phyloP scores from a whole-genome alignment of 306 rosid species.

The Fragaria ananassa region DNA sequence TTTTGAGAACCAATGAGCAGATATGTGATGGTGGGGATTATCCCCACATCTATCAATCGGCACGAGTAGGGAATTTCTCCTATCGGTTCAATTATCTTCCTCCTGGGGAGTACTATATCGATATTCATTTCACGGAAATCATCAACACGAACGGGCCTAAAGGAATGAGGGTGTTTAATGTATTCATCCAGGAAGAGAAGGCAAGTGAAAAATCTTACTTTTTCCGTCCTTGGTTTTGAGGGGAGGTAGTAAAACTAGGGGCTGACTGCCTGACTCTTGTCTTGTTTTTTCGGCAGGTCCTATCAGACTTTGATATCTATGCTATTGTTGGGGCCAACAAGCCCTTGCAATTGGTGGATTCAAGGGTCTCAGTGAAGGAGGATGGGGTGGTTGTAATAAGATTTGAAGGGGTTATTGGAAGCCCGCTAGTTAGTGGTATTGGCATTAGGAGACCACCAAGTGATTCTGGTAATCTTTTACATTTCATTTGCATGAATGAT shows the following conservation, averaged over 20 bases:
- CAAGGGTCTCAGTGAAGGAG: constrained; percentile 59
- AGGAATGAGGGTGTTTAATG: constrained; percentile 80
- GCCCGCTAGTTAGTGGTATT: constrained; percentile 75
- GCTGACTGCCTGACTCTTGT: constrained; percentile 4
- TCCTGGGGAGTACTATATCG: constrained; percentile 64
- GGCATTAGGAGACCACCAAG: constrained; percentile 57
- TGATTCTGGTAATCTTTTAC: constrained; percentile 42
- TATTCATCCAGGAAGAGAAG: constrained; percentile 76
- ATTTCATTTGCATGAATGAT: constrained; percentile 9
- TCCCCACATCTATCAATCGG: constrained; percentile 66
- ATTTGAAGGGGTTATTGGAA: constrained; percentile 76
- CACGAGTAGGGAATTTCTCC: constrained; percentile 59
- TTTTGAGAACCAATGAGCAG: constrained; percentile 59
- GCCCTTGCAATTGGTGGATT: constrained; percentile 60
- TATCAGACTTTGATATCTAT: constrained; percentile 72
- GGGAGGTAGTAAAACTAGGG: constrained; percentile 12
- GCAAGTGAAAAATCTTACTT: constrained; percentile 24
- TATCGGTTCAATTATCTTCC: constrained; percentile 59
- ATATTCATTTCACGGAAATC: constrained; percentile 79
- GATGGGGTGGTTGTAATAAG: constrained; percentile 52
- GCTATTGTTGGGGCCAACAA: constrained; percentile 79
- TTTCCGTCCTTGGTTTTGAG: neutral
- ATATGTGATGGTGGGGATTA: constrained; percentile 64
- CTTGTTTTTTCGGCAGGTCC: constrained; percentile 49
- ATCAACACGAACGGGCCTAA: constrained; percentile 77